phyloP scores from a whole-genome alignment of 108 stramenopile species.

The Pseudonitzschia delicatissima region DNA sequence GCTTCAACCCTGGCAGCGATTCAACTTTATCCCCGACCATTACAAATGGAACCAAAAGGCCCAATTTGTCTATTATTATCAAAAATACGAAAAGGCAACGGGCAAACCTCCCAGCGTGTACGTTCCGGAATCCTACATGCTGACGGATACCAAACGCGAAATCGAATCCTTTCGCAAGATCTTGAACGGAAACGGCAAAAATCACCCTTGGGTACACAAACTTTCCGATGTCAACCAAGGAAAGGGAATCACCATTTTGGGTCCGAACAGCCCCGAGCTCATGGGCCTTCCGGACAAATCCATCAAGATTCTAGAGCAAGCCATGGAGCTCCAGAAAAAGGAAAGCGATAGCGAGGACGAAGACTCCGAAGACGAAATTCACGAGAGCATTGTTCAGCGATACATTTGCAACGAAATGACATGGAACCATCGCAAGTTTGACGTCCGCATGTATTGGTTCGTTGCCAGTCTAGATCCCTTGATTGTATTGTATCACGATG shows the following conservation, averaged over 20 bases:
- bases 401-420: slow-evolving; percentile 42
- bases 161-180: neutral
- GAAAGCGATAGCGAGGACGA: neutral
- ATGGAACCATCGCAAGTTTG: slow-evolving; percentile 32
- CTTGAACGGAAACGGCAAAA: slow-evolving; percentile 5
- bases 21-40: slow-evolving; percentile 8
- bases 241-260: slow-evolving; percentile 9
- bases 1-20: slow-evolving; percentile 21
- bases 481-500: slow-evolving; percentile 40
- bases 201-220: slow-evolving; percentile 29
- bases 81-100: slow-evolving; percentile 10
- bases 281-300: neutral
- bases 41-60: slow-evolving; percentile 11
- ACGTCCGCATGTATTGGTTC: slow-evolving; percentile 36
- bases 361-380: neutral
- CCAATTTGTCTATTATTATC: slow-evolving; percentile 9
- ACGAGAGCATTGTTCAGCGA: slow-evolving; percentile 25
- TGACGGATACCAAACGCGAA: slow-evolving; percentile 6
- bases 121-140: slow-evolving; percentile 25
- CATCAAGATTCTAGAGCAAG: neutral
- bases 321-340: neutral
- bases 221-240: slow-evolving; percentile 23
- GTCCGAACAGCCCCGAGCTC: slow-evolving; percentile 4
- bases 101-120: neutral
- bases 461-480: slow-evolving; percentile 39